A percentile compares a stretch with the other conserved stretches of the same genome.
Evolutionary conservation across 371 early-diverging fungal genomes (phyloP).

Genomic region (Lichtheimia ornata): DNA sequence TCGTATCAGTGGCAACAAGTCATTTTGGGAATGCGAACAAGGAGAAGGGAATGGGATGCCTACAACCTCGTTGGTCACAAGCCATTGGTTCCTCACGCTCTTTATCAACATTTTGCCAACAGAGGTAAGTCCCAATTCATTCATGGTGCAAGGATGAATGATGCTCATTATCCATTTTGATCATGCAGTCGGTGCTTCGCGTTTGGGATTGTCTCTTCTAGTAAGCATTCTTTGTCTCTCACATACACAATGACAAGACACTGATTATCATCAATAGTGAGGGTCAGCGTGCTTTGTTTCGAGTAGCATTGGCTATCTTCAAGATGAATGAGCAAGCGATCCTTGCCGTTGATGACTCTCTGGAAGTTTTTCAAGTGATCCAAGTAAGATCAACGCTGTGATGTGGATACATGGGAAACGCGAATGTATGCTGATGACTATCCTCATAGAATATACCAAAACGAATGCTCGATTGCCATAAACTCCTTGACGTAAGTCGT

Average conservation of each 20-base stretch:
- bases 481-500: constrained; percentile 61
- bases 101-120: constrained; percentile 75
- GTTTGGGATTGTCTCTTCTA: constrained; percentile 88
- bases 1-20: constrained; percentile 46
- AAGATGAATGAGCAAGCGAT: constrained; percentile 73
- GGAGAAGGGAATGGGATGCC: constrained; percentile 54
- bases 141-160: not conserved
- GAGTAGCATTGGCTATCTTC: constrained; percentile 79
- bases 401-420: no score
- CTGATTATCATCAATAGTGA: constrained; percentile 44
- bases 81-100: constrained; percentile 79
- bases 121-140: constrained; percentile 41
- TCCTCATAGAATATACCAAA: constrained; percentile 65
- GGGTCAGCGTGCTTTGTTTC: constrained; percentile 77
- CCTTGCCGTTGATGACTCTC: constrained; percentile 60
- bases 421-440: no score
- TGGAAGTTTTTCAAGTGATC: constrained; percentile 71
- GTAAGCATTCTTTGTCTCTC: constrained; percentile 29
- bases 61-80: constrained; percentile 73
- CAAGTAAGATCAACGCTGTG: constrained; percentile 36
- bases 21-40: constrained; percentile 54
- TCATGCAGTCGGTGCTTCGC: constrained; percentile 55
- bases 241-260: not conserved
- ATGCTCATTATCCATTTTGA: not conserved
- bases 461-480: constrained; percentile 73